phyloP scores from a whole-genome alignment of 176 grass and related monocot species.

The Coix lacrymajobi region DNA sequence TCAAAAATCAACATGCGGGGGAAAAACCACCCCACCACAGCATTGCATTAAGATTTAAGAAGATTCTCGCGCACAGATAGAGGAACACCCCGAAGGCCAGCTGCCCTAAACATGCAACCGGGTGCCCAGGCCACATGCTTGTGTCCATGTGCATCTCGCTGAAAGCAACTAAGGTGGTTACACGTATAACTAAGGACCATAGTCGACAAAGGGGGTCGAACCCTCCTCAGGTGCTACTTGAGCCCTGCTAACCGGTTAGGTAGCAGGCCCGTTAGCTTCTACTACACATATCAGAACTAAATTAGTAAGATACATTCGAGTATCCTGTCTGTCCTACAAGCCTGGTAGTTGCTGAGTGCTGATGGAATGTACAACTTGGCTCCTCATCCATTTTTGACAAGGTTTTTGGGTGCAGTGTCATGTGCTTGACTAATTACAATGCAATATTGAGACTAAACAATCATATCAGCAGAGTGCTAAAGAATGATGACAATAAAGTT shows the following conservation, averaged over 20 bases:
- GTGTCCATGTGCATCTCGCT: background rate
- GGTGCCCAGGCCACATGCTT: background rate
- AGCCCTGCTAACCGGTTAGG: background rate
- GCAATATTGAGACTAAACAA: background rate
- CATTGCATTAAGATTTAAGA: background rate
- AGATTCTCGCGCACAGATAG: background rate
- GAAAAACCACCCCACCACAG: background rate
- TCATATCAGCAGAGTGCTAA: background rate
- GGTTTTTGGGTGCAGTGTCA: background rate
- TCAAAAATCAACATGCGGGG: background rate
- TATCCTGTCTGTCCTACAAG: background rate
- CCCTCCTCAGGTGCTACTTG: background rate
- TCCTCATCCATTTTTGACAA: background rate
- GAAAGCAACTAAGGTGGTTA: background rate
- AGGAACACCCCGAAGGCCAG: background rate
- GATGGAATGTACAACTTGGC: background rate
- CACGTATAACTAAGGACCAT: background rate
- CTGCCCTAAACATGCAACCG: background rate
- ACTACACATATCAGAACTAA: background rate
- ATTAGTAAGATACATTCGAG: background rate
- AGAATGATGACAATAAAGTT: background rate
- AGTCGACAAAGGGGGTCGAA: background rate
- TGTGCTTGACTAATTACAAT: background rate
- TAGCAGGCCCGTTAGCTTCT: background rate
- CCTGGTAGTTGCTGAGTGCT: background rate